Evolutionary conservation across 768 basidiomycete genomes (phyloP).

Genomic region (Melanogaster broomeanus): DNA sequence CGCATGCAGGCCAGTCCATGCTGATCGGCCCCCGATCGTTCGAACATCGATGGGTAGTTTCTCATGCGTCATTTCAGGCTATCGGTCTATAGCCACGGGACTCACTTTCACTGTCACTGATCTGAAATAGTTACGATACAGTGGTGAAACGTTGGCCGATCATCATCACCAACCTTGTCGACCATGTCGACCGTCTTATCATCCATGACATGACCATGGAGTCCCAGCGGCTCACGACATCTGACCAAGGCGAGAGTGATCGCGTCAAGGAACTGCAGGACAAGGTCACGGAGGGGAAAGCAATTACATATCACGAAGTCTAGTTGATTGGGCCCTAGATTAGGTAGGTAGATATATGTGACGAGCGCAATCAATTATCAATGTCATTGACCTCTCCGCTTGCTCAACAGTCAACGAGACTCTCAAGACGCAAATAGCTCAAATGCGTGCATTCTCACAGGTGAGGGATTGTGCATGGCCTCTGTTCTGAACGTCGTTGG

Average conservation of each 20-base stretch:
- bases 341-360: constrained; percentile 46
- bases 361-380: neutral
- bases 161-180: constrained; percentile 80
- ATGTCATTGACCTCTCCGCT: constrained; percentile 4
- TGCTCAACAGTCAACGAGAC: constrained; percentile 65
- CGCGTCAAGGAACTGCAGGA: constrained; percentile 33
- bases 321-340: constrained; percentile 63
- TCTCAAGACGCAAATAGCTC: constrained; percentile 70
- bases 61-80: constrained; percentile 47
- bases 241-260: constrained; percentile 4
- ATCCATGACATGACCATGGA: constrained; percentile 60
- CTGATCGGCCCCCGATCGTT: constrained; percentile 4
- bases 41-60: constrained; percentile 46
- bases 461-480: constrained; percentile 36
- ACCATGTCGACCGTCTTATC: constrained; percentile 69
- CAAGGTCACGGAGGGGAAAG: constrained; percentile 73
- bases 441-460: constrained; percentile 90
- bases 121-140: constrained; percentile 65
- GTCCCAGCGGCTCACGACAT: constrained; percentile 22
- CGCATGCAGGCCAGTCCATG: neutral
- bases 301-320: constrained; percentile 73
- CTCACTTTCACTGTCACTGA: constrained; percentile 3
- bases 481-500: neutral
- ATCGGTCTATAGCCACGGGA: neutral
- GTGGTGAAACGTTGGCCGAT: constrained; percentile 80